phyloP scores from a whole-genome alignment of 2,329 filamentous ascomycete genomes.

The Colletotrichum costaricense region DNA sequence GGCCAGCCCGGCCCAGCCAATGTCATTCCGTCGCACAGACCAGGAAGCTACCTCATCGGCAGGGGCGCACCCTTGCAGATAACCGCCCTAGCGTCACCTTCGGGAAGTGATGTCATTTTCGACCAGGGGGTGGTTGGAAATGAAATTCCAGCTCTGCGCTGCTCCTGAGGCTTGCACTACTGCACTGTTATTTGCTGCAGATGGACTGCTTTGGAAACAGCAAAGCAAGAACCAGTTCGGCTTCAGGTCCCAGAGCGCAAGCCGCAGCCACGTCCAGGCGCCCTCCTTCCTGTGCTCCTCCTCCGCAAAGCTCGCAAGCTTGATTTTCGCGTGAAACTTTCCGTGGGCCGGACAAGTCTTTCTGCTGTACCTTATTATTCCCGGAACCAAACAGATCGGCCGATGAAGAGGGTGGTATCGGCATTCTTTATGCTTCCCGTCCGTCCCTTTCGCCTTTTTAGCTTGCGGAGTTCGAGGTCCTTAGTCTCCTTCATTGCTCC shows the following conservation, averaged over 20 bases:
- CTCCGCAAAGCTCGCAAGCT: slow-evolving; percentile 17
- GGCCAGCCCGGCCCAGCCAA: slow-evolving; percentile 28
- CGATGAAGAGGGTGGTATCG: slow-evolving; percentile 9
- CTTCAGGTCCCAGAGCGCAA: background rate
- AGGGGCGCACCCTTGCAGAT: slow-evolving; percentile 7
- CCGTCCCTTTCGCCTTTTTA: background rate
- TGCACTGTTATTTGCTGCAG: background rate
- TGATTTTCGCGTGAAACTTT: slow-evolving; percentile 32
- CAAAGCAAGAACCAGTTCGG: background rate
- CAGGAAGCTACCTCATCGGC: slow-evolving; percentile 5
- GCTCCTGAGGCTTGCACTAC: no score
- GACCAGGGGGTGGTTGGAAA: background rate
- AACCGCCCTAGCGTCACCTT: background rate
- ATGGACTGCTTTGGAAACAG: slow-evolving; percentile 20
- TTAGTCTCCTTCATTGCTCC: background rate
- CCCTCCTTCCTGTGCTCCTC: background rate
- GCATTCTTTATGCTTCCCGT: slow-evolving; percentile 6
- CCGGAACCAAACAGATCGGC: background rate
- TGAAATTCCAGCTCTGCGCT: slow-evolving; percentile 16
- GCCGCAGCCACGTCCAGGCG: background rate
- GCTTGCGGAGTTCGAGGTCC: background rate
- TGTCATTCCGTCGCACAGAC: slow-evolving; percentile 20
- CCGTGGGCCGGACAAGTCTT: background rate
- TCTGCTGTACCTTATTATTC: background rate
- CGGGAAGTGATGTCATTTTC: slow-evolving; percentile 30